Percentiles rank a stretch among this genome's conserved stretches.
phyloP scores from a whole-genome alignment of 768 basidiomycete species.

The Xerocomus potaroensis region DNA sequence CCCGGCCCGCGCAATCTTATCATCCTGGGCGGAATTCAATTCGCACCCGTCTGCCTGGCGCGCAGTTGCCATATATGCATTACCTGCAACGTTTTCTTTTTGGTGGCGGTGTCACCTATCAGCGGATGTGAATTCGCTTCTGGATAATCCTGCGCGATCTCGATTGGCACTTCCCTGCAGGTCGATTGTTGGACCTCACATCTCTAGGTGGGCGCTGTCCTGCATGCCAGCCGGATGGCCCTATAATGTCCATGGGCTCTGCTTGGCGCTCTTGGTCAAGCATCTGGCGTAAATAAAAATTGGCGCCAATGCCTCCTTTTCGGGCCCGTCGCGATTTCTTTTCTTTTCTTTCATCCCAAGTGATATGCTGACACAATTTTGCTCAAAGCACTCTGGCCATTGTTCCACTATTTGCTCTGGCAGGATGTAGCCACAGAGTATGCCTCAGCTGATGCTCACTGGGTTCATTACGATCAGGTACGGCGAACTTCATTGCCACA shows the following conservation, averaged over 20 bases:
- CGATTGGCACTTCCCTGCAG: neutral
- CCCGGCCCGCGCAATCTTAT: slow-evolving; percentile 6
- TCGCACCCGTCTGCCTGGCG: slow-evolving; percentile 3
- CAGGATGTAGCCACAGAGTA: slow-evolving; percentile 92
- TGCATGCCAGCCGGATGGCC: no score
- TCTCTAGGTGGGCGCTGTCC: neutral
- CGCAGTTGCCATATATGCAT: slow-evolving; percentile 12
- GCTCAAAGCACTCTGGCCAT: slow-evolving; percentile 81
- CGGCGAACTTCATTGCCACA: neutral
- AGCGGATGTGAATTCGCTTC: neutral
- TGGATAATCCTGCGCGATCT: neutral
- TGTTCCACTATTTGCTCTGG: slow-evolving; percentile 98
- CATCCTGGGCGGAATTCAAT: neutral
- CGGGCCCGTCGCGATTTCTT: neutral
- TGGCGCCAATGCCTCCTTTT: neutral
- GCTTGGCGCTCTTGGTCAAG: neutral
- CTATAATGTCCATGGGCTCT: no score
- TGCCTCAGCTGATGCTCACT: slow-evolving; percentile 79
- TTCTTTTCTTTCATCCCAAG: neutral
- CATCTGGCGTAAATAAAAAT: neutral
- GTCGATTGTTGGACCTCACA: slow-evolving; percentile 6
- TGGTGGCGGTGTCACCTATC: neutral
- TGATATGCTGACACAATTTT: slow-evolving; percentile 7
- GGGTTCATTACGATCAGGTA: slow-evolving; percentile 37
- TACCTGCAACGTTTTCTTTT: slow-evolving; percentile 1